A percentile compares a stretch with the other conserved stretches of the same genome.
Evolutionary conservation across 2,329 filamentous ascomycete genomes (phyloP).

Genomic region (Diaporthe vexans): DNA sequence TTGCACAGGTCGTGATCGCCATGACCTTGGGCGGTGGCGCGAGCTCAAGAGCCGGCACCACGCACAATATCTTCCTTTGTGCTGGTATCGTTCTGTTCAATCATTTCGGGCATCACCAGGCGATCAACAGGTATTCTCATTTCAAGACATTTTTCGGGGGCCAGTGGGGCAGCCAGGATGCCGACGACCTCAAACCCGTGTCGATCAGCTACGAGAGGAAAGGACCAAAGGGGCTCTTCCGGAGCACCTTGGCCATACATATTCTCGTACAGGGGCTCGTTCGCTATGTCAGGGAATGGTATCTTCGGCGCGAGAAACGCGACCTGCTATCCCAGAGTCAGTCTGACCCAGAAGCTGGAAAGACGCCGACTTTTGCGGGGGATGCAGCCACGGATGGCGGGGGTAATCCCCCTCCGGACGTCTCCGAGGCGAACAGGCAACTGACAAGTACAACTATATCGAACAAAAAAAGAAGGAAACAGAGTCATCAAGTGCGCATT

Average conservation of each 20-base stretch:
- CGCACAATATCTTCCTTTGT: conserved; percentile 80
- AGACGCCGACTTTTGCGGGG: conserved; percentile 53
- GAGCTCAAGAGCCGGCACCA: conserved; percentile 75
- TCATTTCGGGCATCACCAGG: conserved; percentile 61
- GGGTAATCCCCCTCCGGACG: conserved; percentile 67
- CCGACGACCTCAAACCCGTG: conserved; percentile 63
- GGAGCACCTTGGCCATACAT: conserved; percentile 79
- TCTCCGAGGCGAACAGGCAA: conserved; percentile 63
- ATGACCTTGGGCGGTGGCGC: conserved; percentile 89
- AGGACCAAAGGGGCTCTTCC: conserved; percentile 74
- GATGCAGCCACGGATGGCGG: conserved; percentile 57
- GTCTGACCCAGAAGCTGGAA: conserved; percentile 75
- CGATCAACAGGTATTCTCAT: conserved; percentile 63
- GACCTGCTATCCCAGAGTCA: conserved; percentile 63
- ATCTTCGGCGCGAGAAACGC: conserved; percentile 71
- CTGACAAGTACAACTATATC: conserved; percentile 69
- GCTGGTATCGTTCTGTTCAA: conserved; percentile 75
- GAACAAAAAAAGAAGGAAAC: conserved; percentile 89
- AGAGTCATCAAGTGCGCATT: conserved; percentile 90
- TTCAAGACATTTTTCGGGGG: conserved; percentile 49
- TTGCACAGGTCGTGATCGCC: conserved; percentile 94
- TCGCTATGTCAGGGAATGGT: conserved; percentile 78
- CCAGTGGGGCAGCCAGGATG: conserved; percentile 55
- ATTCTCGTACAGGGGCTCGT: conserved; percentile 82
- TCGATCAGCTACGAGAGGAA: conserved; percentile 67